Percentiles rank a stretch among this genome's conserved stretches.
Evolutionary conservation across 805 yeast species (phyloP).

Genomic region (Metschnikowia vanudenii): DNA sequence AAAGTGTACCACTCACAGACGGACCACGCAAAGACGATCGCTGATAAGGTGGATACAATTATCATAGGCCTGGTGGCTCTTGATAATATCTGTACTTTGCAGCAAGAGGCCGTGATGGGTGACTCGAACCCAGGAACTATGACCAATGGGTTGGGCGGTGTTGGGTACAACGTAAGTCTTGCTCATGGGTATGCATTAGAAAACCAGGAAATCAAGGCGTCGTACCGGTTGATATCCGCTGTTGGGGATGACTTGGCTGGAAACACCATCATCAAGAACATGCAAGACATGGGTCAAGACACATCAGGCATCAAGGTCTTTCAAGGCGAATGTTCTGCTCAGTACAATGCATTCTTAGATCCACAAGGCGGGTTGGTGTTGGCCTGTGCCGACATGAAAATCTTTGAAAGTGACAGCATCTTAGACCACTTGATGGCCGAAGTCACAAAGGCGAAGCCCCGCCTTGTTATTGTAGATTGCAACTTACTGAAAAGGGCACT

Average conservation of each 20-base stretch:
- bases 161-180: constrained; percentile 74
- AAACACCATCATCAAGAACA: constrained; percentile 29
- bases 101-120: constrained; percentile 24
- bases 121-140: constrained; percentile 77
- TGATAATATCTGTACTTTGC: constrained; percentile 61
- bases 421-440: constrained; percentile 34
- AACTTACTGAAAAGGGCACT: constrained; percentile 53
- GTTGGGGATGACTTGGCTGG: constrained; percentile 64
- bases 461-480: constrained; percentile 60
- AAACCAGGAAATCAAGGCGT: constrained; percentile 8
- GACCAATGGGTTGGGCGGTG: constrained; percentile 70
- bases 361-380: constrained; percentile 59
- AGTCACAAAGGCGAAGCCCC: constrained; percentile 44
- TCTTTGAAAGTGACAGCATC: constrained; percentile 50
- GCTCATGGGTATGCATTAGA: constrained; percentile 46
- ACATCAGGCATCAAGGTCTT: constrained; percentile 40
- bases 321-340: constrained; percentile 49
- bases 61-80: constrained; percentile 77
- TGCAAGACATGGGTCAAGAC: constrained; percentile 30
- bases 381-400: constrained; percentile 86
- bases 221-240: constrained; percentile 50
- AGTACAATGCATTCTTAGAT: constrained; percentile 70
- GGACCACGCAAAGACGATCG: no score
- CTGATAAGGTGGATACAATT: constrained; percentile 28
- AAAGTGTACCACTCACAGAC: no score